Evolutionary conservation across 805 yeast species (phyloP), one percentile per base, ranked within the genome.

Genomic region (Wickerhamomyces subpelliculosus): DNA sequence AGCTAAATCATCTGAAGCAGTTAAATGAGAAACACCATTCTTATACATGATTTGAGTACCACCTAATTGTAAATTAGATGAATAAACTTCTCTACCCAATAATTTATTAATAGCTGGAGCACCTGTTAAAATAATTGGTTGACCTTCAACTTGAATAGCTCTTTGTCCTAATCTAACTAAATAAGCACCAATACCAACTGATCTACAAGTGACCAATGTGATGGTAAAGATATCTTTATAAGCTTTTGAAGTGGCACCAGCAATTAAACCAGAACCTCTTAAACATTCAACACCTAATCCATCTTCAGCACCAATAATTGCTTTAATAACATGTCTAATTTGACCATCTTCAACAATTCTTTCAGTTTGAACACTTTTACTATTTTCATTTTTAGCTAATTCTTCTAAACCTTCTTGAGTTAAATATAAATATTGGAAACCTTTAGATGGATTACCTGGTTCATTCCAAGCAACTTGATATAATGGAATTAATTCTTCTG

Each of bases 161-260:
- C 99, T 84, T 73, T 93, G 97, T 57, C 99, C 99, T 50, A 93
- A 75, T 67, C 99, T 84, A 30, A 93, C 98, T 60, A 93, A 73
- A 61, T 93, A 93, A 33, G 99, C 99, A 72, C 99, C 99, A 62
- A 93, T 93, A 81, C 99, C 99, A 55, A 93, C 99, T 37, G 97
- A 89, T 74, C 99, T 82, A 70, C 97, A 89, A n/a, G 98, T 93
- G 39, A 93, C 98, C 62, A 93, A 73, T n/a, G 98, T 90, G 42
- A 89, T 78, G 17, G 99, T 93, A 72, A 93, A 93, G 46, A 93
- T 93, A 59, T 93, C 99, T 62, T 85, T 84, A 77, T 93, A 93
- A 17, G 98, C 98, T 61, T 87, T 81, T 11, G 97, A 85, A 34
- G 99, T 93, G 22, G 95, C 96, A 65, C 99, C 99, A 18, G 99